Evolutionary conservation across 495 filamentous ascomycete genomes (phyloP).

Genomic region (Thermochaetoides thermophila): DNA sequence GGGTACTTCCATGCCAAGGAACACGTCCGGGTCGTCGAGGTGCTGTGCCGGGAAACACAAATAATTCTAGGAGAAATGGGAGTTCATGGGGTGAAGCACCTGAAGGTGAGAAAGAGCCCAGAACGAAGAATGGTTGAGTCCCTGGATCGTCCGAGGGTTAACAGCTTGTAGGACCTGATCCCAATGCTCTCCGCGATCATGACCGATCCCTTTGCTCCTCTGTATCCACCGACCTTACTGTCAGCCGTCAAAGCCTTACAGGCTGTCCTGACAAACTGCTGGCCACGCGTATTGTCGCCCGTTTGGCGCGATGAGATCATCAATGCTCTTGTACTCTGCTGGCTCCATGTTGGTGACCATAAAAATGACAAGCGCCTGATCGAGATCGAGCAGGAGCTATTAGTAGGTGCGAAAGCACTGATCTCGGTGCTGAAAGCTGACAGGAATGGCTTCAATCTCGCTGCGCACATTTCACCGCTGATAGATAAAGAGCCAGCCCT

Average conservation of each 20-base stretch:
- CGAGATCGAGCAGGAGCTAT: conserved; percentile 33
- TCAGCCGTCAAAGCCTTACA: conserved; percentile 40
- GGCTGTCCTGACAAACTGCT: conserved; percentile 48
- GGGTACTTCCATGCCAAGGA: conserved; percentile 39
- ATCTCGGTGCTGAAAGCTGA: conserved; percentile 17
- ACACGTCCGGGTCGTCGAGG: conserved; percentile 32
- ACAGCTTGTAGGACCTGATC: conserved; percentile 39
- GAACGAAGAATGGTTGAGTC: background rate
- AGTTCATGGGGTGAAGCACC: conserved; percentile 57
- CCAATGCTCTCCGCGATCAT: conserved; percentile 53
- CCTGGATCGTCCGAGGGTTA: background rate
- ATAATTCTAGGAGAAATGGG: conserved; percentile 44
- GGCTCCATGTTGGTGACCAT: conserved; percentile 44
- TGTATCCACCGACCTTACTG: conserved; percentile 38
- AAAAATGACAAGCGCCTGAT: conserved; percentile 12
- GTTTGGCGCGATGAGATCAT: conserved; percentile 57
- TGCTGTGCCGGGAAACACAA: conserved; percentile 43
- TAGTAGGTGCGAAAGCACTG: conserved; percentile 17
- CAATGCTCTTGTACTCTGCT: conserved; percentile 47
- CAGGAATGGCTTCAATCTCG: conserved; percentile 11
- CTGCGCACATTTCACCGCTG: conserved; percentile 19
- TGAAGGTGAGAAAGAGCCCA: conserved; percentile 35
- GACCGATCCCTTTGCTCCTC: conserved; percentile 52
- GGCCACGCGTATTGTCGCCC: conserved; percentile 47
- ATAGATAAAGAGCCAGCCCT: conserved; percentile 30